Percentiles rank a stretch among this genome's conserved stretches.
Conservation (phyloP, 441 rosid species). For the Populus tomentosa region DNA sequence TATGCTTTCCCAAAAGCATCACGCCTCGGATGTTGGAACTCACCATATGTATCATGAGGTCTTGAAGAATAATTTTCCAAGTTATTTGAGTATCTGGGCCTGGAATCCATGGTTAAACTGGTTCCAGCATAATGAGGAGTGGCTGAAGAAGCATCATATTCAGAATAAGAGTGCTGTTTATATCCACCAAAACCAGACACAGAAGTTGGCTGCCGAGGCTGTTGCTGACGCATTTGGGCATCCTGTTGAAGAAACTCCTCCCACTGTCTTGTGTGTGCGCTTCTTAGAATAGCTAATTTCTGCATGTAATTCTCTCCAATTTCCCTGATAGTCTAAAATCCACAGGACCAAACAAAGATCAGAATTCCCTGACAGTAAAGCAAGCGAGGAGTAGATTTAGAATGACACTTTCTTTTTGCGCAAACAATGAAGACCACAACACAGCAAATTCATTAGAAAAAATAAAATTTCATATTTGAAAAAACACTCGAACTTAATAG, state of each 20-base stretch:
- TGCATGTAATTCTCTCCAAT: constrained; percentile 81
- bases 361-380: constrained; percentile 17
- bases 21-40: constrained; percentile 76
- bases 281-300: constrained; percentile 59
- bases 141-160: constrained; percentile 54
- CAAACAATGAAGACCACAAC: constrained; percentile 6
- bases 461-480: background rate
- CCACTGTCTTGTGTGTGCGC: constrained; percentile 65
- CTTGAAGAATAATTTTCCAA: constrained; percentile 65
- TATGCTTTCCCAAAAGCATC: constrained; percentile 80
- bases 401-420: background rate
- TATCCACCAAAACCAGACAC: constrained; percentile 55
- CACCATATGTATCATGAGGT: constrained; percentile 61
- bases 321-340: constrained; percentile 68
- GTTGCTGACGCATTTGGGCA: constrained; percentile 73
- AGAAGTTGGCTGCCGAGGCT: constrained; percentile 53
- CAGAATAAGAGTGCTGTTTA: constrained; percentile 68
- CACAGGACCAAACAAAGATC: constrained; percentile 34
- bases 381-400: background rate
- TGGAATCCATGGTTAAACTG: constrained; percentile 52
- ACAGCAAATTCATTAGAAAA: background rate
- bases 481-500: background rate
- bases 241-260: constrained; percentile 77
- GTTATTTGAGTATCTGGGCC: constrained; percentile 58
- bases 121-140: constrained; percentile 56